phyloP scores from a whole-genome alignment of 2,329 filamentous ascomycete species.

The Cladophialophora psammophila region DNA sequence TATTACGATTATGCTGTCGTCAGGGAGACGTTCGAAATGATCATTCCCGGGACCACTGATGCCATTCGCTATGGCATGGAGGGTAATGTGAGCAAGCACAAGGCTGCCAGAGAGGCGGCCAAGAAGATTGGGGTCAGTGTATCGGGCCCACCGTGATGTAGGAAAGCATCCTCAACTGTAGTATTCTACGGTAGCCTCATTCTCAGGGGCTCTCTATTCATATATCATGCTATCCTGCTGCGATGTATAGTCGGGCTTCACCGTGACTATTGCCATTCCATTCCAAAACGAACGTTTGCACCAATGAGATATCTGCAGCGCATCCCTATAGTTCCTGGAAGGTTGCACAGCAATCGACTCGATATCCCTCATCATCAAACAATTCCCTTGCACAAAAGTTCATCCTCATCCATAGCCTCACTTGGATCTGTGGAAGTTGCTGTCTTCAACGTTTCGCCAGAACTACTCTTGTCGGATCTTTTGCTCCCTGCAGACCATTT shows the following conservation, averaged over 20 bases:
- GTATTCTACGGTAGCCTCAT: neutral
- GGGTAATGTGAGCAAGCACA: conserved; percentile 47
- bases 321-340: neutral
- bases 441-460: neutral
- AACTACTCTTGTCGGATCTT: neutral
- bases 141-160: conserved; percentile 21
- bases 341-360: neutral
- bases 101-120: conserved; percentile 37
- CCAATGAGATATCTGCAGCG: conserved; percentile 2
- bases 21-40: conserved; percentile 66
- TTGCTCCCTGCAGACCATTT: conserved; percentile 5
- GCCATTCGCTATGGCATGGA: conserved; percentile 50
- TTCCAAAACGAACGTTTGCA: neutral
- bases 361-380: conserved; percentile 10
- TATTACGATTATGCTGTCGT: conserved; percentile 68
- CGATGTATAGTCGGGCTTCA: neutral
- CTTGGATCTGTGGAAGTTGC: conserved; percentile 14
- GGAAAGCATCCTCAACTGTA: neutral
- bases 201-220: neutral
- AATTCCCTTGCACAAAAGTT: conserved; percentile 19
- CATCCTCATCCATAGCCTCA: conserved; percentile 20
- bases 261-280: neutral
- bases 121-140: conserved; percentile 19
- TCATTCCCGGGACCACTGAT: conserved; percentile 50
- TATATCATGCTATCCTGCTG: conserved; percentile 6